Evolutionary conservation across 192 early-diverging fungal species (phyloP).

Genomic region (Tieghemiomyces parasiticus): DNA sequence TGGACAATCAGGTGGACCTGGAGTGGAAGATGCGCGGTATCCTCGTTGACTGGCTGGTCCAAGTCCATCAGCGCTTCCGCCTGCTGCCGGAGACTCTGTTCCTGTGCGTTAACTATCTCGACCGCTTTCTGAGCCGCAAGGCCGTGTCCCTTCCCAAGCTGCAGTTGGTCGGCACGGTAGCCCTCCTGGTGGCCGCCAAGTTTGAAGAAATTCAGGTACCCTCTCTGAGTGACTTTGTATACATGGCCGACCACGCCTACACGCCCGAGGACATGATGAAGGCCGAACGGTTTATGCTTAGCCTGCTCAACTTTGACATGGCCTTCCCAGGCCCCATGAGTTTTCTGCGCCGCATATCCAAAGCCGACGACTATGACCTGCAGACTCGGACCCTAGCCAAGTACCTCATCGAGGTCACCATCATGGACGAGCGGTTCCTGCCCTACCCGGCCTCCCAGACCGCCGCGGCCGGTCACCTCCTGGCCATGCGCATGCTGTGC

Average conservation of each 20-base stretch:
- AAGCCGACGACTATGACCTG: conserved; percentile 39
- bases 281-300: conserved; percentile 41
- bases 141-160: conserved; percentile 30
- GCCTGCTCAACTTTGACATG: conserved; percentile 38
- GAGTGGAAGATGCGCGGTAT: conserved; percentile 32
- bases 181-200: conserved; percentile 37
- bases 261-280: conserved; percentile 25
- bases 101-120: conserved; percentile 37
- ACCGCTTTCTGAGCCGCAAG: conserved; percentile 38
- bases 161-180: conserved; percentile 35
- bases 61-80: conserved; percentile 38
- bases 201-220: conserved; percentile 41
- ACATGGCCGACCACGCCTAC: conserved; percentile 30
- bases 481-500: conserved; percentile 25
- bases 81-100: conserved; percentile 43
- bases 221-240: conserved; percentile 30
- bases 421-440: conserved; percentile 39
- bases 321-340: conserved; percentile 38
- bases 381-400: conserved; percentile 39
- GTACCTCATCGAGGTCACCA: conserved; percentile 39
- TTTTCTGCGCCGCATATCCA: conserved; percentile 40
- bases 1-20: conserved; percentile 25
- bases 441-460: conserved; percentile 26
- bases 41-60: conserved; percentile 40
- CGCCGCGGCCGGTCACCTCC: conserved; percentile 28